Percentiles rank a stretch among this genome's conserved stretches.
Evolutionary conservation across 345 rosid species (phyloP).

Genomic region (Eutrema japonicum): DNA sequence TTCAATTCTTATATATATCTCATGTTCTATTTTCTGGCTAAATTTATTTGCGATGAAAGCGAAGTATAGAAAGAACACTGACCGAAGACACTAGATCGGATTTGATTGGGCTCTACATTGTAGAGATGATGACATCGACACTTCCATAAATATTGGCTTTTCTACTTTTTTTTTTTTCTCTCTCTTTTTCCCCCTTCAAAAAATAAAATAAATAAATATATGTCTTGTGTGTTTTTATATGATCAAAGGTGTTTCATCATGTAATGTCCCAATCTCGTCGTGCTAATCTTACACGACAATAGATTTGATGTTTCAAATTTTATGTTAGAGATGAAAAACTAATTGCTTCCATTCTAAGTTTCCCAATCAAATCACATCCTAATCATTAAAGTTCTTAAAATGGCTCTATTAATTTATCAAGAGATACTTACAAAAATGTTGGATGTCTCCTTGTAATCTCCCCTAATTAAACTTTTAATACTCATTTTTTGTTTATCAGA

Average conservation of each 20-base stretch:
- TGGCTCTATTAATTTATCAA: not conserved
- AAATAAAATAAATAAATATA: not conserved
- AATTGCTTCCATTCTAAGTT: constrained; percentile 40
- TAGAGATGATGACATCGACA: constrained; percentile 38
- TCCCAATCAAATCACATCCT: constrained; percentile 19
- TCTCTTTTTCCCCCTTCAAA: not conserved
- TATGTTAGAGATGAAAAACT: constrained; percentile 12
- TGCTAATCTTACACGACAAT: constrained; percentile 38
- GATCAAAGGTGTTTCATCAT: constrained; percentile 29
- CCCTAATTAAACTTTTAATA: not conserved
- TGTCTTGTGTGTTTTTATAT: not conserved
- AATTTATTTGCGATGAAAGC: constrained; percentile 26
- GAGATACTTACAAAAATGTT: not conserved
- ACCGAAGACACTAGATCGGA: constrained; percentile 36
- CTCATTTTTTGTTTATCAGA: not conserved
- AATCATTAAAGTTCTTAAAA: constrained; percentile 18
- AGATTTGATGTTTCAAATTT: constrained; percentile 44
- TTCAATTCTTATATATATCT: not conserved
- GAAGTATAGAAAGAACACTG: constrained; percentile 27
- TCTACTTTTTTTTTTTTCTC: constrained; percentile 18
- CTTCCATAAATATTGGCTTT: constrained; percentile 47
- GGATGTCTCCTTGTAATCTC: constrained; percentile 5
- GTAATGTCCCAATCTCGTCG: constrained; percentile 39
- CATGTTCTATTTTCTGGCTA: constrained; percentile 18
- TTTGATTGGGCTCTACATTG: constrained; percentile 48